phyloP scores from a whole-genome alignment of 805 yeast genomes.

The Wickerhamiella musiphila region DNA sequence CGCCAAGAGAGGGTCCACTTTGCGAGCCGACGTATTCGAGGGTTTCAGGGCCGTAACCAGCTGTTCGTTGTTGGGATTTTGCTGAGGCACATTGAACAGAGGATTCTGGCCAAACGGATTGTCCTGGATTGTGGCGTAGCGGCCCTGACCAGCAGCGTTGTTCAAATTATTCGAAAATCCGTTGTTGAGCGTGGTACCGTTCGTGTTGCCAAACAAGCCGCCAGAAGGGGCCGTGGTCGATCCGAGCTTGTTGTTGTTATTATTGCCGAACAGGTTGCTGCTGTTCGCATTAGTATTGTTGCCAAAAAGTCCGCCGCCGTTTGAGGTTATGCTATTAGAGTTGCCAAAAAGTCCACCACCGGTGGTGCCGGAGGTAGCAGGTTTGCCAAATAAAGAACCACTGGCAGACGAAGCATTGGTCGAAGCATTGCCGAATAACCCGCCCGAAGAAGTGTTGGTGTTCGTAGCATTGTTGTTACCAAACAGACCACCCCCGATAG shows the following conservation, averaged over 20 bases:
- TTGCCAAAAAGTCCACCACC: slow-evolving; percentile 1
- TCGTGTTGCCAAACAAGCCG: slow-evolving; percentile 1
- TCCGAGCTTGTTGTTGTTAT: no score
- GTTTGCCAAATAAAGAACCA: no score
- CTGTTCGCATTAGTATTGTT: slow-evolving; percentile 9
- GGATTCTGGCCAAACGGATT: slow-evolving; percentile 74
- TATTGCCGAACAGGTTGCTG: slow-evolving; percentile 20
- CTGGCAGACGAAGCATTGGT: no score
- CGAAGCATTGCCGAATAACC: no score
- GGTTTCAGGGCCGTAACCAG: slow-evolving; percentile 32
- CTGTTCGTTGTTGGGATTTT: slow-evolving; percentile 25
- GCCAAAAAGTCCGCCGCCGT: slow-evolving; percentile 28
- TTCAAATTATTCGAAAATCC: neutral
- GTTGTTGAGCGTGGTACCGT: neutral
- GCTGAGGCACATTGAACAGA: slow-evolving; percentile 28
- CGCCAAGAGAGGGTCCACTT: slow-evolving; percentile 3
- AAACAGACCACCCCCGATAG: slow-evolving; percentile 22
- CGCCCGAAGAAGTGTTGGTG: no score
- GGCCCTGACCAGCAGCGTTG: neutral
- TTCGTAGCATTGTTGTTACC: slow-evolving; percentile 14
- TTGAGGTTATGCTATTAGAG: slow-evolving; percentile 2
- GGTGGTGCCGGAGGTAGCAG: neutral
- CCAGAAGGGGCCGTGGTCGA: neutral
- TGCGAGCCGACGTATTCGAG: neutral
- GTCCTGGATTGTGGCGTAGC: slow-evolving; percentile 26